Conservation (phyloP, 768 basidiomycete genomes). For the Guyanaporus albipodus region DNA sequence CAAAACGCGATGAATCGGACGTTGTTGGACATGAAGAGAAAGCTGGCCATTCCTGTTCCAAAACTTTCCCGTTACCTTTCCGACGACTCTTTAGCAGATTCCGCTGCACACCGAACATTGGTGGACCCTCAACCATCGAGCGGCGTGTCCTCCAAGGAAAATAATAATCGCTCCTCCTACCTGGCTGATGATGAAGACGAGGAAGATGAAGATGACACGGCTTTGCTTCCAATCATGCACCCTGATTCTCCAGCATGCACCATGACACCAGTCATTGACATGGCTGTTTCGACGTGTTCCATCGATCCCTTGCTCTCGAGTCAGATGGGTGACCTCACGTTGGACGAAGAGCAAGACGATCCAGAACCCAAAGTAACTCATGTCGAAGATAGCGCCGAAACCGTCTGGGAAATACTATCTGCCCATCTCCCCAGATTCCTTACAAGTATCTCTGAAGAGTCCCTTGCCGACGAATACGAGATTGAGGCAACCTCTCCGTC, state of each 20-base stretch:
- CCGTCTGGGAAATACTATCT: conserved; percentile 2
- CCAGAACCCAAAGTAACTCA: not conserved
- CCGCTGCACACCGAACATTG: not conserved
- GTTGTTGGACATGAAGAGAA: conserved; percentile 6
- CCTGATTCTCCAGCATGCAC: not conserved
- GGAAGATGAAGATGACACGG: not conserved
- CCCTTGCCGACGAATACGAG: conserved; percentile 2
- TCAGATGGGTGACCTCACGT: not conserved
- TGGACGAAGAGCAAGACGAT: not conserved
- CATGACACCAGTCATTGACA: not conserved
- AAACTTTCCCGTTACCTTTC: conserved; percentile 8
- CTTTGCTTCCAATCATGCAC: not conserved
- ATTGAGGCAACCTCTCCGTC: not conserved
- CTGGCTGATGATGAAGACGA: conserved; percentile 7
- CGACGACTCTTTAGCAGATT: conserved; percentile 4
- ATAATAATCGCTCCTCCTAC: not conserved
- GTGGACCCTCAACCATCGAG: not conserved
- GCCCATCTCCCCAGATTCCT: conserved; percentile 3
- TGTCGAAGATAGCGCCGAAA: not conserved
- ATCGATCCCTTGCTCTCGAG: not conserved
- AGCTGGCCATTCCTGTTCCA: conserved; percentile 8
- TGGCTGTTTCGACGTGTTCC: not conserved
- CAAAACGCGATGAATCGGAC: conserved; percentile 4
- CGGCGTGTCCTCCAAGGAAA: not conserved
- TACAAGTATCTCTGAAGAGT: conserved; percentile 7